Conservation (phyloP, 305 asterid genomes). For the Ajuga reptans region DNA sequence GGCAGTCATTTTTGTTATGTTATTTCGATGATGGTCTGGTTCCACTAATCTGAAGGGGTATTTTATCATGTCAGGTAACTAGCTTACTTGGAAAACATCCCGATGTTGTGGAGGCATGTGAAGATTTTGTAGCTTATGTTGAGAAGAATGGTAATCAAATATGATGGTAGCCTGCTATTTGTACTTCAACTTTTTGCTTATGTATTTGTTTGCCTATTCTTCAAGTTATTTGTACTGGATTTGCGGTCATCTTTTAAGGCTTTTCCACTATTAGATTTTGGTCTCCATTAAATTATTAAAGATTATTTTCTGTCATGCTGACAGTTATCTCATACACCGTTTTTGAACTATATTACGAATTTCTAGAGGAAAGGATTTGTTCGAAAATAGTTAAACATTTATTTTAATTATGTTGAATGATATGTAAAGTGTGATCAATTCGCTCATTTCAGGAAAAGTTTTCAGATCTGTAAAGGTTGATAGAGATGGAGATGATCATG, state of each 20-base stretch:
- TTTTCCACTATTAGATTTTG: conserved; percentile 17
- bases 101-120: conserved; percentile 72
- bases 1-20: conserved; percentile 13
- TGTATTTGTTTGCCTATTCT: conserved; percentile 9
- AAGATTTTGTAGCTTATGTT: conserved; percentile 46
- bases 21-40: conserved; percentile 19
- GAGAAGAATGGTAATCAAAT: conserved; percentile 53
- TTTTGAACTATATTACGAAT: background rate
- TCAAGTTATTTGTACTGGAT: conserved; percentile 13
- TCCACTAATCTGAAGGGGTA: conserved; percentile 22
- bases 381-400: conserved; percentile 4
- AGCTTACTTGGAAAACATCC: conserved; percentile 64
- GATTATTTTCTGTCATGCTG: conserved; percentile 26
- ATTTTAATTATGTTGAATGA: conserved; percentile 14
- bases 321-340: conserved; percentile 8
- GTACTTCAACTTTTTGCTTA: conserved; percentile 13
- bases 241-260: conserved; percentile 9
- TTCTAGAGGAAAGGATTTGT: background rate
- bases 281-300: conserved; percentile 11
- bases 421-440: conserved; percentile 15
- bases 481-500: conserved; percentile 53
- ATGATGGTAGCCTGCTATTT: conserved; percentile 15
- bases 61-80: conserved; percentile 45
- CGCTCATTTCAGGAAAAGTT: conserved; percentile 43
- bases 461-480: conserved; percentile 44